Percentiles rank a stretch among this genome's conserved stretches.
These are phyloP conservation scores for Tetrastigma voinierianum DNA, from an alignment of 164 flowering plant genomes.

Conservation along the genomic window DNA sequence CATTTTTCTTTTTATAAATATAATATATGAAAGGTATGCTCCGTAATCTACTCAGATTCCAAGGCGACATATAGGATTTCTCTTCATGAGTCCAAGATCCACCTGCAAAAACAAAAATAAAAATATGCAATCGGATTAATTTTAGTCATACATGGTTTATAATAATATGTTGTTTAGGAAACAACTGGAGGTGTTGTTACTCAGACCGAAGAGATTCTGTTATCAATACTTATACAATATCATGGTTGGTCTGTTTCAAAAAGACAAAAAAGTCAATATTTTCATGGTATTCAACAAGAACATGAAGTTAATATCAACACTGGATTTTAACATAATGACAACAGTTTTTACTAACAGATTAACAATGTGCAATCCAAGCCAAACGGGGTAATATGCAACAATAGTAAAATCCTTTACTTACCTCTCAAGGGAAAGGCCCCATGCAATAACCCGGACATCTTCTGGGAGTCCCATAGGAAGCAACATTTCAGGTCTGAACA, in stretches of 20 bases:
- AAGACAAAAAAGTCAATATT: constrained; percentile 3
- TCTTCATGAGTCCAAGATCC: constrained; percentile 61
- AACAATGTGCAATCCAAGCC: no score
- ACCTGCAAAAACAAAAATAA: constrained; percentile 39
- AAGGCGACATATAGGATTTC: constrained; percentile 53
- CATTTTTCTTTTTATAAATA: no score
- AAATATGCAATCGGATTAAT: neutral
- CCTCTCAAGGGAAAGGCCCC: constrained; percentile 99
- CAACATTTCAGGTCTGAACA: constrained; percentile 99
- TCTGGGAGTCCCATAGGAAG: constrained; percentile 98
- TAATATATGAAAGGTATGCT: neutral
- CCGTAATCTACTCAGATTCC: constrained; percentile 29
- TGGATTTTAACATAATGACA: neutral
- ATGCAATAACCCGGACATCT: constrained; percentile 90
- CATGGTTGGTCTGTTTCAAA: constrained; percentile 85
- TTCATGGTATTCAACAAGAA: neutral
- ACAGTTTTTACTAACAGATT: neutral
- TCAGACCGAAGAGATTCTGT: constrained; percentile 95
- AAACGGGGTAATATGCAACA: neutral
- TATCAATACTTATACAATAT: constrained; percentile 81
- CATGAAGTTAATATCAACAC: no score
- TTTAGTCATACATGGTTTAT: no score
- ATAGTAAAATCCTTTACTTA: constrained; percentile 12
- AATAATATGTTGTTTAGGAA: no score
- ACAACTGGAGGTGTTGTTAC: no score